Base-by-base conservation (phyloP, 2,329 filamentous ascomycete species). In the Neonectria neomacrospora region DNA sequence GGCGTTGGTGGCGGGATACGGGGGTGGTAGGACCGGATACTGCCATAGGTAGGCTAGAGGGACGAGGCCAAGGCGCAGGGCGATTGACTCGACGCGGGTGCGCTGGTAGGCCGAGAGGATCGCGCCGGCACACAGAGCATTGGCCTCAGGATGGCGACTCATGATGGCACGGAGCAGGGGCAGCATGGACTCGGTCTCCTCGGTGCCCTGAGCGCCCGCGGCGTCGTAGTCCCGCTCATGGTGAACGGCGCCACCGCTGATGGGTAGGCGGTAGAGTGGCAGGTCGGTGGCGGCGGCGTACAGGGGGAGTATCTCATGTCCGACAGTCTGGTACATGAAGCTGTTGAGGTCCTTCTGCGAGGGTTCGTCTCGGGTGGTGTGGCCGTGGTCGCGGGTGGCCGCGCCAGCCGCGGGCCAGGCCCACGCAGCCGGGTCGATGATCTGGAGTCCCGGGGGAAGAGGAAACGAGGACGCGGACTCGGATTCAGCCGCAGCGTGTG, bases 281-380 rank as follows among this genome's bases (percentile, higher is more conserved):
- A 98, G 83, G 0, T 85, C 88, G 2, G 97, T 89, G 34, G 93
- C 94, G 51, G 86, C 79, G 64, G 90, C 89, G 76, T 97, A 98
- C 16, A 97, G 85, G 2, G 94, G 93, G 61, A 98, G 90, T 18
- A 97, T 83, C 61, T 88, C 86, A 79, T 98, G 93, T 12, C 96
- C 96, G 64, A 97, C 92, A 3, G 96, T 99, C 82, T 99, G 96
- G 83, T 98, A 99, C 96, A 99, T 99, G 88, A 96, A 98, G 81
- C 94, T 97, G 79, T 99, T 93, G 71, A 97, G 85, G 77, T 98
- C 81, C 51, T 73, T 76, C 50, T 82, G 76, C 56, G 70, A 61
- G 63, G 62, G 16, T 59, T 70, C 61, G 51, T 64, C 61, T 16
- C 42, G 41, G 16, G 23, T 23, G 14, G 42, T 50, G 22, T 30